Conservation (phyloP, 345 rosid genomes). For the Hibiscus tridactylites region DNA sequence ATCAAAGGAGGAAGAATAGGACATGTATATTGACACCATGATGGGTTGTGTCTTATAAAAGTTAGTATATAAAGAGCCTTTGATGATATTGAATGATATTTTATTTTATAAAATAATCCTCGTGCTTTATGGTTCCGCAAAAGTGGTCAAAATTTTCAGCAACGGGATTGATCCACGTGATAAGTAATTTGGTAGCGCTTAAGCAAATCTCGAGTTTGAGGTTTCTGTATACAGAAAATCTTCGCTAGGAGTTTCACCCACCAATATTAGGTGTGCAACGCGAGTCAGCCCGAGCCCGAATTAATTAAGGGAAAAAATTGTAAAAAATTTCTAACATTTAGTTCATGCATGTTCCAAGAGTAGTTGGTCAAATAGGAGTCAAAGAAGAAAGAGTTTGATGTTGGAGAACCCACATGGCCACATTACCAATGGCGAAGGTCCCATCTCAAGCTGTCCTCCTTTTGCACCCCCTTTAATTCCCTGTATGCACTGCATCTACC, state of each 20-base stretch:
- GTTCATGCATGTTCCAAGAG: conserved; percentile 43
- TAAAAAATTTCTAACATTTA: background rate
- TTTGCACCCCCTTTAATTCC: conserved; percentile 17
- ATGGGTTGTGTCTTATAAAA: background rate
- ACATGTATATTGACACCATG: background rate
- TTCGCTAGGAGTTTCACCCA: too few species aligned
- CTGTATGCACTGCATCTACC: conserved; percentile 53
- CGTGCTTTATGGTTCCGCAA: background rate
- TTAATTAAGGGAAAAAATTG: too few species aligned
- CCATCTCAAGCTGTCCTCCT: conserved; percentile 55
- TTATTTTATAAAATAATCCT: too few species aligned
- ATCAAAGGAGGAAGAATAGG: background rate
- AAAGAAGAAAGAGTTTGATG: conserved; percentile 24
- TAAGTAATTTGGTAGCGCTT: too few species aligned
- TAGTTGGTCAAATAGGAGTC: conserved; percentile 38
- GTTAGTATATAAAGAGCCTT: background rate
- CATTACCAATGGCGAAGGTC: conserved; percentile 34
- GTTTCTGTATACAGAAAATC: too few species aligned
- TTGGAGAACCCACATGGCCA: conserved; percentile 44
- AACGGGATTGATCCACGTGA: too few species aligned
- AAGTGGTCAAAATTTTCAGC: too few species aligned
- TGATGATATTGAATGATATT: too few species aligned
- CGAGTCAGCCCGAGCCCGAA: accelerated
- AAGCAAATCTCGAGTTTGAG: too few species aligned
- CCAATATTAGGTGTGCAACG: too few species aligned